These are phyloP conservation scores for Coprinopsis cinerea DNA, from an alignment of 768 basidiomycete species.

Conservation along the genomic window DNA sequence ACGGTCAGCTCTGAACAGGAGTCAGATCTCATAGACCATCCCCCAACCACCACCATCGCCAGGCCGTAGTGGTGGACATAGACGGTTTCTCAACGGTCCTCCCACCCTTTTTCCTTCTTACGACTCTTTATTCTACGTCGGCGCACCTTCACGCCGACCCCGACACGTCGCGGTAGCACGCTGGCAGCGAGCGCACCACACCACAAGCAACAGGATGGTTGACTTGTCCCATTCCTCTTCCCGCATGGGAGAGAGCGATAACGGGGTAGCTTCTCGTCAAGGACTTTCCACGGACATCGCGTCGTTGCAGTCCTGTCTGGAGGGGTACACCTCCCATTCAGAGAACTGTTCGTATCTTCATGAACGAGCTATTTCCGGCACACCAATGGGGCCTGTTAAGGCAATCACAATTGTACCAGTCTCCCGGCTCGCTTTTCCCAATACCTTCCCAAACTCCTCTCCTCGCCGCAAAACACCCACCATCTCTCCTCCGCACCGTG, in stretches of 20 bases:
- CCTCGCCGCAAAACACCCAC: background rate
- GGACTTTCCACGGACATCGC: background rate
- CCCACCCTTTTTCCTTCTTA: background rate
- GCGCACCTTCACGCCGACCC: background rate
- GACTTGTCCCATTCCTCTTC: background rate
- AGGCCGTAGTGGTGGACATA: conserved; percentile 1
- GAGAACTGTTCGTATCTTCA: background rate
- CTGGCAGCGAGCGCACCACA: background rate
- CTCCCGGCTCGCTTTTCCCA: conserved; percentile 5
- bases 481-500: background rate
- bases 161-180: background rate
- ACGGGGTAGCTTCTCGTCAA: background rate
- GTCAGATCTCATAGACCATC: conserved; percentile 4
- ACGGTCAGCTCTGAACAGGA: conserved; percentile 5
- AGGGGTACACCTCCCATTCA: background rate
- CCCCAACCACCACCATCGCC: background rate
- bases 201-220: background rate
- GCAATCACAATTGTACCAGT: background rate
- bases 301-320: background rate
- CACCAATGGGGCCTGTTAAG: background rate
- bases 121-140: background rate
- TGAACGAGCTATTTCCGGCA: background rate
- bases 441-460: background rate
- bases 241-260: background rate
- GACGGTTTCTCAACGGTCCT: background rate